These are phyloP conservation scores for Collybia sp. DNA, from an alignment of 768 basidiomycete species.

Conservation along the genomic window DNA sequence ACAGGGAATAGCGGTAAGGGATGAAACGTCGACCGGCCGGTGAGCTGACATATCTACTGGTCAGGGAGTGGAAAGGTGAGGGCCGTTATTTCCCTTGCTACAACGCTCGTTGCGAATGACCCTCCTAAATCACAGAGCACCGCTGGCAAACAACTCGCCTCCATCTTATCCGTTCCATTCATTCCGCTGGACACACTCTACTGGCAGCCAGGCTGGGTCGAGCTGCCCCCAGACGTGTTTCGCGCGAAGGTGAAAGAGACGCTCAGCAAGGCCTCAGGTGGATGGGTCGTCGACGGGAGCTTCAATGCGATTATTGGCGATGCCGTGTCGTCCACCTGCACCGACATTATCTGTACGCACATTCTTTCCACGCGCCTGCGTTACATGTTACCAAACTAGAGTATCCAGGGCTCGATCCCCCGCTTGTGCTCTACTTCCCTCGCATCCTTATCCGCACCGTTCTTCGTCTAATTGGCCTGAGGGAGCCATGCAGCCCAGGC, in stretches of 20 bases:
- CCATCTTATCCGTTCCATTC: slow-evolving; percentile 36
- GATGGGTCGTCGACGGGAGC: slow-evolving; percentile 55
- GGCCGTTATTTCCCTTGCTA: not conserved
- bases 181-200: slow-evolving; percentile 42
- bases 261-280: slow-evolving; percentile 24
- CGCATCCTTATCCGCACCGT: slow-evolving; percentile 51
- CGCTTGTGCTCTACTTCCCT: slow-evolving; percentile 55
- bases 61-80: slow-evolving; percentile 26
- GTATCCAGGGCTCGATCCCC: slow-evolving; percentile 74
- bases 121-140: slow-evolving; percentile 30
- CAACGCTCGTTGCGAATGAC: too few relatives aligned
- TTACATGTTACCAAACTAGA: not conserved
- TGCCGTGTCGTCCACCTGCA: slow-evolving; percentile 31
- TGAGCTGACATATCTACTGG: not conserved
- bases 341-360: slow-evolving; percentile 51
- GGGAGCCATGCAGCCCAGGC: slow-evolving; percentile 40
- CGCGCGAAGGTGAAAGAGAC: slow-evolving; percentile 19
- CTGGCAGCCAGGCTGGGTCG: slow-evolving; percentile 48
- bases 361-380: not conserved
- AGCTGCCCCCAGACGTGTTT: slow-evolving; percentile 23
- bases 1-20: slow-evolving; percentile 37
- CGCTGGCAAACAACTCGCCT: slow-evolving; percentile 36
- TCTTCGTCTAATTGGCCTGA: slow-evolving; percentile 33
- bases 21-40: not conserved
- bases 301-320: slow-evolving; percentile 25